Evolutionary conservation across 768 basidiomycete species (phyloP), one percentile per base, ranked within the genome.

Genomic region (Rhizopogon roseolus): DNA sequence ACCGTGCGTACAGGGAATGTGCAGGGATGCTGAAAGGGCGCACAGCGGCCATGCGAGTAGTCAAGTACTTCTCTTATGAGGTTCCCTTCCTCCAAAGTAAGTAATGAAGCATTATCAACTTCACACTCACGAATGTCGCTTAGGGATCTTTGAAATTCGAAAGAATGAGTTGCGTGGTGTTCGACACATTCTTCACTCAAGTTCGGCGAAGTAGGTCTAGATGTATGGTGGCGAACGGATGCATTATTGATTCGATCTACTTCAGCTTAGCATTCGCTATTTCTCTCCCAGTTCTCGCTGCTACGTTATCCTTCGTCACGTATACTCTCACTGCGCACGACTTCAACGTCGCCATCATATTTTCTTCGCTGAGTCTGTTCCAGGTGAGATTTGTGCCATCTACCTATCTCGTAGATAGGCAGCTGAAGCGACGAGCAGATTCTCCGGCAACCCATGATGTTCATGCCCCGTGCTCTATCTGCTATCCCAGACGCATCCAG

Each of bases 381-480:
- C 76, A 83, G 62, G 74, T 73, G 62, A 51, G 62, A 17, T 9
- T 17, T 46, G 36, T 14, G 27, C 55, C 41, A 22, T 32, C 28
- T 1, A n/a, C 4, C 7, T n/a, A 34, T n/a, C n/a, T 51, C n/a
- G n/a, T n/a, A n/a, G n/a, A n/a, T 43, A 27, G 42, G 11, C 19
- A 36, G 2, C 32, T 48, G n/a, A 16, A 48, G 13, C 10, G 14
- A 22, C 14, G 50, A 50, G 19, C 69, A 82, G 72, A 75, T 88
- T 19, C 76, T 88, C 36, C 78, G 85, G 13, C 86, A 87, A 64
- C 85, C 86, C 0, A 79, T 85, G 74, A 79, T 82, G 79, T 82
- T 82, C 65, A 68, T 85, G 36, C 83, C 83, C 14, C 77, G 82
- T 6, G 79, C 80, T 2, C 69, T 88, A 8, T 83, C 84, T 8